Evolutionary conservation across 352 stramenopile species (phyloP).

Genomic region (Globisporangium nagaii): DNA sequence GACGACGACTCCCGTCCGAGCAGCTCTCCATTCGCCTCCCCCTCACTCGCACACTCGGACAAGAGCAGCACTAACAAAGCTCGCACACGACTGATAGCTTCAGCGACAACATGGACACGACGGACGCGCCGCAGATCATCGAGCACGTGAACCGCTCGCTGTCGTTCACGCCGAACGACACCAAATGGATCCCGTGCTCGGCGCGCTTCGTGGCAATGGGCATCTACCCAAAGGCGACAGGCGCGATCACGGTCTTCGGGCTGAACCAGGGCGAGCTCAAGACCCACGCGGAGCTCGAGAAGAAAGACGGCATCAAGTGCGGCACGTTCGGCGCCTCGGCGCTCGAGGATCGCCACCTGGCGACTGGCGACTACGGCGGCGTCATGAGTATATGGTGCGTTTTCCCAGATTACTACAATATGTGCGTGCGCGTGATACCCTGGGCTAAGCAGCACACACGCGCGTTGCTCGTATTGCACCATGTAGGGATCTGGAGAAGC

Average conservation of each 20-base stretch:
- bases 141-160: slow-evolving; percentile 93
- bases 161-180: slow-evolving; percentile 93
- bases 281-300: slow-evolving; percentile 66
- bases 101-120: slow-evolving; percentile 86
- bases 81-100: too few species aligned
- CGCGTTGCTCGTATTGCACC: background rate
- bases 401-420: background rate
- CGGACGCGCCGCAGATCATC: slow-evolving; percentile 95
- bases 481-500: slow-evolving; percentile 77
- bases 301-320: slow-evolving; percentile 92
- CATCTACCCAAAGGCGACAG: slow-evolving; percentile 91
- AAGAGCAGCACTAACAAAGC: too few species aligned
- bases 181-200: slow-evolving; percentile 93
- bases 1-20: too few species aligned
- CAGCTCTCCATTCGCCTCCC: too few species aligned
- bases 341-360: slow-evolving; percentile 85
- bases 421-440: background rate
- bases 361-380: slow-evolving; percentile 72
- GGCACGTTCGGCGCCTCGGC: slow-evolving; percentile 93
- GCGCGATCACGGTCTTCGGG: slow-evolving; percentile 88
- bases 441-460: background rate
- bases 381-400: slow-evolving; percentile 69
- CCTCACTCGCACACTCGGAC: too few species aligned
- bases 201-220: slow-evolving; percentile 91
- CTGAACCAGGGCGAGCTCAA: slow-evolving; percentile 86